Evolutionary conservation across 1,139 yeast species (phyloP).

Genomic region (Taphrina communis): DNA sequence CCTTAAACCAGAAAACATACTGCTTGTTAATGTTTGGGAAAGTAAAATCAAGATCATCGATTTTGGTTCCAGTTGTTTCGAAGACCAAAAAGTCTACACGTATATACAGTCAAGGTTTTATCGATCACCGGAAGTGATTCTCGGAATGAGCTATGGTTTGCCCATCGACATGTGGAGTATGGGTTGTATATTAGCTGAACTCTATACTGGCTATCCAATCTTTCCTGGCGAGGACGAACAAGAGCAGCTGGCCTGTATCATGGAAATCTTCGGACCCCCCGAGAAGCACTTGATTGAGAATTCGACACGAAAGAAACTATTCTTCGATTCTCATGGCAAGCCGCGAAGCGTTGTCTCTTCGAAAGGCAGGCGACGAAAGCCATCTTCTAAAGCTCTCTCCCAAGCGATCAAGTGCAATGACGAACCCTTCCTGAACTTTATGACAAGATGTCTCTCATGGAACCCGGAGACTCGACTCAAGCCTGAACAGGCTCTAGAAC

Average conservation of each 20-base stretch:
- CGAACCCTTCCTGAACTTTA: conserved; percentile 54
- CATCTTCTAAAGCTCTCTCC: conserved; percentile 49
- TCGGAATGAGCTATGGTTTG: conserved; percentile 75
- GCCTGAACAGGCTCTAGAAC: conserved; percentile 57
- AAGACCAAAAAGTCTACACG: conserved; percentile 83
- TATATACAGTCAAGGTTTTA: conserved; percentile 95
- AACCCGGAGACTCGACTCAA: conserved; percentile 59
- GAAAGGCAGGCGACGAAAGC: conserved; percentile 52
- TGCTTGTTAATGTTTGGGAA: conserved; percentile 76
- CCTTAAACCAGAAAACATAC: conserved; percentile 91
- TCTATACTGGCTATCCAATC: conserved; percentile 69
- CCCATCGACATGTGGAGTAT: conserved; percentile 83
- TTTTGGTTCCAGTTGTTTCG: conserved; percentile 95
- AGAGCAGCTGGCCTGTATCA: conserved; percentile 65
- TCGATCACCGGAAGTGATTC: conserved; percentile 81
- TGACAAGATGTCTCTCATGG: conserved; percentile 58
- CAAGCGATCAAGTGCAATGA: conserved; percentile 49
- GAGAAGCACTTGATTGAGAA: conserved; percentile 53
- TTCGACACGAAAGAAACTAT: conserved; percentile 52
- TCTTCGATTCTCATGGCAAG: conserved; percentile 57
- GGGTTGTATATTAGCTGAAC: conserved; percentile 71
- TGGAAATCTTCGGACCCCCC: conserved; percentile 71
- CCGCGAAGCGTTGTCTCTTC: conserved; percentile 52
- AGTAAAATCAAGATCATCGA: conserved; percentile 92
- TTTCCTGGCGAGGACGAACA: conserved; percentile 73